Conservation (phyloP, 108 stramenopile species). For the Nitzschia sp. region DNA sequence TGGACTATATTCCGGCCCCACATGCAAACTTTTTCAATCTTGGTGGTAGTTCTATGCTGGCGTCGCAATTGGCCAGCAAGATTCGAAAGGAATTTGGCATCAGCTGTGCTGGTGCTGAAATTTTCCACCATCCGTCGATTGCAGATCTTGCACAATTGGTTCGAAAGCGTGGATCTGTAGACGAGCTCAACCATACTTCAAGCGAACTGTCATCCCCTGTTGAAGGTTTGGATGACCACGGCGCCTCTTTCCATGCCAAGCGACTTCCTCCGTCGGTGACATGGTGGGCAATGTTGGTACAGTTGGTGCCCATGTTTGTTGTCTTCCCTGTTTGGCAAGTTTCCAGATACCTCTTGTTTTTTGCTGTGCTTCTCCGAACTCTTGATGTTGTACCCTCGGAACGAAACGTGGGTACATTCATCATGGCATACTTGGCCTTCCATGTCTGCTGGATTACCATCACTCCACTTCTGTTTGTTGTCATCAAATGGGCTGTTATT, state of each 20-base stretch:
- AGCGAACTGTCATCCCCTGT: no score
- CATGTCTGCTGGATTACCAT: conserved; percentile 34
- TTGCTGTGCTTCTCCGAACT: conserved; percentile 23
- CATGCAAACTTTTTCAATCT: conserved; percentile 46
- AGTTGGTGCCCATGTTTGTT: conserved; percentile 42
- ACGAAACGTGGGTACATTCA: conserved; percentile 20
- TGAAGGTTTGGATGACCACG: neutral
- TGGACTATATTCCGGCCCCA: conserved; percentile 16
- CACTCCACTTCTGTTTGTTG: conserved; percentile 44
- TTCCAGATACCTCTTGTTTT: conserved; percentile 43
- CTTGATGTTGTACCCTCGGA: conserved; percentile 16
- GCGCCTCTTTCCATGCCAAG: neutral
- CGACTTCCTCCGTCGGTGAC: conserved; percentile 1
- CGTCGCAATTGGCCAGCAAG: conserved; percentile 48
- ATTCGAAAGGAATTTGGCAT: conserved; percentile 34
- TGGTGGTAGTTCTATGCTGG: conserved; percentile 49
- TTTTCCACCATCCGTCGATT: conserved; percentile 34
- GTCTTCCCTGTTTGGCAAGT: conserved; percentile 48
- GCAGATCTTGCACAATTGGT: conserved; percentile 4
- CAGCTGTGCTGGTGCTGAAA: conserved; percentile 39
- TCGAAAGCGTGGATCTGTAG: neutral
- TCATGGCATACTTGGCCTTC: conserved; percentile 31
- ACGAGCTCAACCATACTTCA: neutral
- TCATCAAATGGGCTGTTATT: conserved; percentile 52
- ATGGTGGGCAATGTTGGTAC: conserved; percentile 16